Base-by-base conservation (phyloP, 768 basidiomycete species). In the Rhizopogon rudus region DNA sequence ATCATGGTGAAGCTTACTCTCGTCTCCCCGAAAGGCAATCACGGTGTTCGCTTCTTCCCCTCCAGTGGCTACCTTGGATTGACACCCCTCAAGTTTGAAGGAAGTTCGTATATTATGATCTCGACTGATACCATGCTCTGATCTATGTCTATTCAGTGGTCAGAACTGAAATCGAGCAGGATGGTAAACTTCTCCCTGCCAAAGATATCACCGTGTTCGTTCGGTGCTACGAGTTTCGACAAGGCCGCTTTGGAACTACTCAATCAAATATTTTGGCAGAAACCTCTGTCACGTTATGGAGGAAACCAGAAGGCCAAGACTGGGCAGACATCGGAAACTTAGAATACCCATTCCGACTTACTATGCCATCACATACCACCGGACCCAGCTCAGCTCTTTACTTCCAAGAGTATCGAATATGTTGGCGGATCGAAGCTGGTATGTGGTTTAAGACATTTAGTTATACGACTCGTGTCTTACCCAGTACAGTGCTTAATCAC, bases 351-450 rank as follows among this genome's bases (percentile, higher is more conserved):
- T 93, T 91, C 68, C 81, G 82, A 49, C 76, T 93, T 63, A 77
- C 79, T 44, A 57, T 93, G 28, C 91, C 91, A 28, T 66, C 79
- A 54, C 75, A 78, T 58, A 77, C 81, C 50, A 70, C 77, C 14
- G 87, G 87, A 40, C 85, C 83, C 62, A 87, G 85, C 67, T 84
- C 86, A 46, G 80, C 85, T 13, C 62, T 70, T 40, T 77, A 82
- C 57, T 90, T 84, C 63, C 87, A 87, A 61, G 87, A 86, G 62
- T 93, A 91, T 68, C 79, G 86, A 43, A 83, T 88, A 65, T 81
- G 81, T 65, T 93, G 91, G 91, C 78, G 89, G 52, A 76, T 93
- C 54, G 91, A 93, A 74, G 91, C 91, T 59, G 79, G 90, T 84
- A 60, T 59, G 84, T 77, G 13, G 44, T 58, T 50, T 52, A n/a